phyloP scores from a whole-genome alignment of 148 eudicot genomes.

The Persicaria tinctoria region DNA sequence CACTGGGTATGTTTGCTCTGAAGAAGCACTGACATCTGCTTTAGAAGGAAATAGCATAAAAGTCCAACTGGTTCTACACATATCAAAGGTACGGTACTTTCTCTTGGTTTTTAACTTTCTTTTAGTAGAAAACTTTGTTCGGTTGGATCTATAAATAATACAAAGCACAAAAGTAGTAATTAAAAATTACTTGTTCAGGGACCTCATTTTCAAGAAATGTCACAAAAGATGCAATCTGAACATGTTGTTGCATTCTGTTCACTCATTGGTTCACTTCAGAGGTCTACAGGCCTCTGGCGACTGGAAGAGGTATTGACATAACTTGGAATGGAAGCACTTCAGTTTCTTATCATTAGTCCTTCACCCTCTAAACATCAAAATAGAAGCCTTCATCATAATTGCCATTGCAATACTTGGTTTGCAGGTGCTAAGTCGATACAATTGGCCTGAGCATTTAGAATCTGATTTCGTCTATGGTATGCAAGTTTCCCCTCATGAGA shows the following conservation, averaged over 20 bases:
- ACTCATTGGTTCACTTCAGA: slow-evolving; percentile 71
- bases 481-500: slow-evolving; percentile 12
- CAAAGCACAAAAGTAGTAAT: slow-evolving; percentile 12
- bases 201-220: slow-evolving; percentile 38
- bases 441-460: slow-evolving; percentile 83
- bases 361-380: not conserved
- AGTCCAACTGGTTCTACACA: slow-evolving; percentile 55
- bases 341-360: not conserved
- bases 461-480: slow-evolving; percentile 78
- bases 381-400: not conserved
- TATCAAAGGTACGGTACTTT: slow-evolving; percentile 48
- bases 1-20: slow-evolving; percentile 54
- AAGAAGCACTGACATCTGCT: slow-evolving; percentile 74
- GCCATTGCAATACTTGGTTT: not conserved
- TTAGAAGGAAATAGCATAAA: slow-evolving; percentile 59
- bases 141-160: not conserved
- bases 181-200: slow-evolving; percentile 47
- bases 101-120: slow-evolving; percentile 5
- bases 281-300: slow-evolving; percentile 83
- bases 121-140: slow-evolving; percentile 8
- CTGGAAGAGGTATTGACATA: slow-evolving; percentile 59
- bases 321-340: not conserved
- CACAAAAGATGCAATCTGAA: slow-evolving; percentile 34
- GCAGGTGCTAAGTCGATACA: slow-evolving; percentile 66
- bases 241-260: slow-evolving; percentile 60